phyloP scores from a whole-genome alignment of 176 grass and related monocot genomes.

The Tillandsia fasciculata region DNA sequence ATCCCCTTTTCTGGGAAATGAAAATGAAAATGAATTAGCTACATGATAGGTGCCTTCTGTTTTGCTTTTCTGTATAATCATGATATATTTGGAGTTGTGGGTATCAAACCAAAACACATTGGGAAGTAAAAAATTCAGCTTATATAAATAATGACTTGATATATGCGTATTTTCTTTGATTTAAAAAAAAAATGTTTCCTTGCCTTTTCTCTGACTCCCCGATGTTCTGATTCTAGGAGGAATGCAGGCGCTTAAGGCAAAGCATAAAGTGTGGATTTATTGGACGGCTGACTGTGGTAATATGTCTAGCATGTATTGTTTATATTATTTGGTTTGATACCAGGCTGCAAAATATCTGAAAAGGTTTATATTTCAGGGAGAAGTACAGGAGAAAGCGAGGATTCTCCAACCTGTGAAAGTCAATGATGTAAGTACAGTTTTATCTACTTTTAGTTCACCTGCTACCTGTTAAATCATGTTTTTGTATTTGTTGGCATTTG shows the following conservation, averaged over 20 bases:
- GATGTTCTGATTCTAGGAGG: slow-evolving; percentile 53
- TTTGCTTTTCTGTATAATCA: not conserved
- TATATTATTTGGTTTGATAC: slow-evolving; percentile 3
- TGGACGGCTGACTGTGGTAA: slow-evolving; percentile 86
- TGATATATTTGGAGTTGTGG: not conserved
- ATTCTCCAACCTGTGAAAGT: slow-evolving; percentile 74
- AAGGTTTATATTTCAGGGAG: slow-evolving; percentile 65
- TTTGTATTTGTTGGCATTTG: slow-evolving; percentile 8
- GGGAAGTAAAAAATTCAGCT: not conserved
- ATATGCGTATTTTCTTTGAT: slow-evolving; percentile 10
- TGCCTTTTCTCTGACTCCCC: slow-evolving; percentile 26
- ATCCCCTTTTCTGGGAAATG: no score
- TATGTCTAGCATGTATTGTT: not conserved
- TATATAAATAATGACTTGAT: slow-evolving; percentile 3
- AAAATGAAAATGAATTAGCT: not conserved
- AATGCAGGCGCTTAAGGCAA: slow-evolving; percentile 97
- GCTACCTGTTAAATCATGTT: not conserved
- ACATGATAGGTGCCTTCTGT: slow-evolving; percentile 1
- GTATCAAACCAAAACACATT: not conserved
- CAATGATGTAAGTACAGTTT: slow-evolving; percentile 71
- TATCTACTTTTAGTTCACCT: not conserved
- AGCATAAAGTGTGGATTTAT: slow-evolving; percentile 98
- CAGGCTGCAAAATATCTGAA: not conserved
- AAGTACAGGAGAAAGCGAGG: slow-evolving; percentile 87
- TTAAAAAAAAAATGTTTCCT: slow-evolving; percentile 3